Evolutionary conservation across 1,284 basidiomycete species (phyloP), one percentile per base, ranked within the genome.

Genomic region (Irpex sp.): DNA sequence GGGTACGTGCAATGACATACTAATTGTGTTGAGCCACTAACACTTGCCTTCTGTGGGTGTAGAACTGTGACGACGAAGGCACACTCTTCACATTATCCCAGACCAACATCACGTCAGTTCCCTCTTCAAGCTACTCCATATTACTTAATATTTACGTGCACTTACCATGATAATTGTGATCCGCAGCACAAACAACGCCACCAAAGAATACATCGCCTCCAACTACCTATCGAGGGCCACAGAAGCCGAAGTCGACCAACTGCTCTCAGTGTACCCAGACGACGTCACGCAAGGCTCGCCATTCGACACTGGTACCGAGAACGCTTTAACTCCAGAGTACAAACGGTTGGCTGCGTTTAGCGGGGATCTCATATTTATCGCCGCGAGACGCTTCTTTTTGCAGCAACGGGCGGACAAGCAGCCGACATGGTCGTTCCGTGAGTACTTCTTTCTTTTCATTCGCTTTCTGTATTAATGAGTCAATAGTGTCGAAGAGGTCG

Each of bases 41-140:
- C 14, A 18, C n/a, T 18, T n/a, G 19, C 37, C 3, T 23, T 60
- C 18, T 5, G 19, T 12, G 33, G 23, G 47, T 10, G 16, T 33
- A 62, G n/a, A 74, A 80, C 60, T 78, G 76, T 58, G 80, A 82
- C 57, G 82, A 82, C 58, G 82, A 83, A 68, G 82, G 82, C n/a
- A 82, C 82, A 0, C 37, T 79, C 0, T 82, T 83, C 65, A 74
- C 80, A 0, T 64, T 83, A 7, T 72, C 78, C 1, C 77, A 66
- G 7, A 58, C 75, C 2, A 19, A 51, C 10, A 18, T 51, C 2
- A 51, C 49, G 49, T 51, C 16, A 18, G 49, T 51, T 4, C 1
- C 33, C 33, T 33, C 33, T 2, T 33, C 33, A 33, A 33, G 2
- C 33, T 33, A 33, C 33, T 33, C 33, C 80, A 81, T 45, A 35